Percentiles rank a stretch among this genome's conserved stretches.
phyloP scores from a whole-genome alignment of 805 yeast genomes.

The Spathaspora passalidarum region DNA sequence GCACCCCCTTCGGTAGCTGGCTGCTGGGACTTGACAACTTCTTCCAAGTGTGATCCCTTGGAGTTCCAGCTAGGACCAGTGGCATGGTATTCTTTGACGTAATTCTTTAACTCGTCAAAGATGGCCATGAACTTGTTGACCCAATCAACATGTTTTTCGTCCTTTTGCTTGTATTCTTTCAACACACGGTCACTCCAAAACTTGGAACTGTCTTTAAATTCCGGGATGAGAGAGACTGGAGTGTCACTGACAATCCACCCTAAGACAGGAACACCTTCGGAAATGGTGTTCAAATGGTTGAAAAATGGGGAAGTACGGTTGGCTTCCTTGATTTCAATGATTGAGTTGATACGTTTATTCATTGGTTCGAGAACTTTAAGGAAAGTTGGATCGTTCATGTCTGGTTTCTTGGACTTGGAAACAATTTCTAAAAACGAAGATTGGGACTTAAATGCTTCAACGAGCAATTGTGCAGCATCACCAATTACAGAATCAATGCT shows the following conservation, averaged over 20 bases:
- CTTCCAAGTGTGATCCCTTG: slow-evolving; percentile 56
- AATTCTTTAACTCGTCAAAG: slow-evolving; percentile 67
- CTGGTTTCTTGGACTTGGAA: slow-evolving; percentile 63
- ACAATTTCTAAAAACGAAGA: slow-evolving; percentile 59
- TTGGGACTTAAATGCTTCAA: slow-evolving; percentile 58
- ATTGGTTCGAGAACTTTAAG: slow-evolving; percentile 64
- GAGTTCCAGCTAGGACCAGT: slow-evolving; percentile 82
- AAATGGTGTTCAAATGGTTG: slow-evolving; percentile 75
- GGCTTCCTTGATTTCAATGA: slow-evolving; percentile 66
- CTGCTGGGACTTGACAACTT: slow-evolving; percentile 35
- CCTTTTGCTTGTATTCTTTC: slow-evolving; percentile 77
- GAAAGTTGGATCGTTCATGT: slow-evolving; percentile 49
- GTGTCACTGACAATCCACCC: slow-evolving; percentile 85
- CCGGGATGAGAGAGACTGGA: slow-evolving; percentile 74
- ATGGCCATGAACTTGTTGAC: slow-evolving; percentile 61
- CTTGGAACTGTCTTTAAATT: slow-evolving; percentile 85
- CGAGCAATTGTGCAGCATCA: slow-evolving; percentile 49
- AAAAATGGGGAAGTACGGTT: slow-evolving; percentile 64
- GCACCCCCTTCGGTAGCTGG: slow-evolving; percentile 15
- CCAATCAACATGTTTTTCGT: slow-evolving; percentile 75
- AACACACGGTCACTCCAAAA: slow-evolving; percentile 92
- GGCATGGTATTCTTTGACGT: slow-evolving; percentile 73
- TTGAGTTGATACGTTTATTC: slow-evolving; percentile 54
- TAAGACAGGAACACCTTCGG: slow-evolving; percentile 85
- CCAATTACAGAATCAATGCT: slow-evolving; percentile 56